Evolutionary conservation across 345 rosid species (phyloP), one percentile per base, ranked within the genome.

Genomic region (Sapria himalayana): DNA sequence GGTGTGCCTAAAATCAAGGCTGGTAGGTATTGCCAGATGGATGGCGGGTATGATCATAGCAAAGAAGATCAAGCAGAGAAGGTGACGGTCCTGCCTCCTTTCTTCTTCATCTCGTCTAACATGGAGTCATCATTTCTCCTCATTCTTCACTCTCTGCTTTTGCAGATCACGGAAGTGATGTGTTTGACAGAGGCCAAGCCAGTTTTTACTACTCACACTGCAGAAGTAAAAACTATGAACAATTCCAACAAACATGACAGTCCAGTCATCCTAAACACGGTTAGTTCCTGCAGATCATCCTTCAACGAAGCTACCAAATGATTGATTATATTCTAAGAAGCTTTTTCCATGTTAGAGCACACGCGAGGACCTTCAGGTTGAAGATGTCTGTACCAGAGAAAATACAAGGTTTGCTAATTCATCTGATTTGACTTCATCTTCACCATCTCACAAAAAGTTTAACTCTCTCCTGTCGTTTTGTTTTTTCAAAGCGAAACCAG

Each of bases 1-100:
- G 76, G 65, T 50, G 82, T 80, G 79, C 61, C 74, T 33, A 74
- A 70, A 58, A 77, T 91, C 56, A 84, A 71, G 67, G 61, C 77
- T 19, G 64, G 73, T 11, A 74, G 93, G 65, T 72, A 84, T 4
- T 57, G 72, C 17, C 71, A 69, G 51, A 66, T 77, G 15, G 92
- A 77, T 46, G 56, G 67, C 15, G 49, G 82, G 37, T 91, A 93
- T 55, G 78, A 73, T 69, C 79, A 82, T 58, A 65, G 71, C 46
- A 85, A 77, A 45, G 86, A 68, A 13, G 85, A 75, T 18, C 63
- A 50, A 33, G 29, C 43, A n/a, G 58, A 57, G 17, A 74, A 82
- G 91, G 93, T 81, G 29, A 31, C 37, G 19, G 34, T 15, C 9
- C 12, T 25, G 14, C 55, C 21, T 0, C 40, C 31, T 37, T 3